phyloP scores from a whole-genome alignment of 192 early-diverging fungal species.

The Chytriomyces hyalinus region DNA sequence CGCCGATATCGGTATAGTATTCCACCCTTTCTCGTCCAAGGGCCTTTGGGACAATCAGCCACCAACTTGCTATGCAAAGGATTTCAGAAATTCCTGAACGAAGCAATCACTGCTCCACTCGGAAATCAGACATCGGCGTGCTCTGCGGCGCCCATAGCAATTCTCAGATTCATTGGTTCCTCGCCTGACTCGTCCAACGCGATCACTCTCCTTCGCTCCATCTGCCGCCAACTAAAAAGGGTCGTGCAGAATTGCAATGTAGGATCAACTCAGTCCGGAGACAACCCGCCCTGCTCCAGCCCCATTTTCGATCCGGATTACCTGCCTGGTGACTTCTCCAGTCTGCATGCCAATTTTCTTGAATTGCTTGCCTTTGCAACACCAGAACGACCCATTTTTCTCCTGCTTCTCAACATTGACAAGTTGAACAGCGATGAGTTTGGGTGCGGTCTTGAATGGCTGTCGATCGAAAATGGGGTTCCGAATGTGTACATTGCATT shows the following conservation, averaged over 20 bases:
- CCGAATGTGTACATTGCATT: conserved; percentile 30
- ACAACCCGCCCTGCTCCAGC: not conserved
- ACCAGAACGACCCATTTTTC: conserved; percentile 20
- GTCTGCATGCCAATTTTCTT: conserved; percentile 9
- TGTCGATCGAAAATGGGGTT: conserved; percentile 30
- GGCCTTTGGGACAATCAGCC: conserved; percentile 21
- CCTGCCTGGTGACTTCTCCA: conserved; percentile 19
- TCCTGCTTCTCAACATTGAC: conserved; percentile 26
- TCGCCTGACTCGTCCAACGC: conserved; percentile 34
- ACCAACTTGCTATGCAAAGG: conserved; percentile 33
- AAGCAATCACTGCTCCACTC: not conserved
- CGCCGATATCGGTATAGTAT: conserved; percentile 34
- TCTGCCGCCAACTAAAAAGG: conserved; percentile 37
- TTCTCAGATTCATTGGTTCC: conserved; percentile 32
- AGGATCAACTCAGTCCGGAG: not conserved
- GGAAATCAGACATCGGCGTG: not conserved
- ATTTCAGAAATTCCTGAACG: conserved; percentile 28
- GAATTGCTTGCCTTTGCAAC: conserved; percentile 27
- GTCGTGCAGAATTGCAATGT: not conserved
- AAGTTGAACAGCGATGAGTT: conserved; percentile 20
- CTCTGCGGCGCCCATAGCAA: conserved; percentile 4
- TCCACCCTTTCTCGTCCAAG: conserved; percentile 31
- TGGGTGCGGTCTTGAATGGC: conserved; percentile 21
- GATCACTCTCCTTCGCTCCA: conserved; percentile 8
- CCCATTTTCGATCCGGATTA: conserved; percentile 32